Evolutionary conservation across 257 asterid genomes (phyloP).

Genomic region (Solanum corneliomulleri): DNA sequence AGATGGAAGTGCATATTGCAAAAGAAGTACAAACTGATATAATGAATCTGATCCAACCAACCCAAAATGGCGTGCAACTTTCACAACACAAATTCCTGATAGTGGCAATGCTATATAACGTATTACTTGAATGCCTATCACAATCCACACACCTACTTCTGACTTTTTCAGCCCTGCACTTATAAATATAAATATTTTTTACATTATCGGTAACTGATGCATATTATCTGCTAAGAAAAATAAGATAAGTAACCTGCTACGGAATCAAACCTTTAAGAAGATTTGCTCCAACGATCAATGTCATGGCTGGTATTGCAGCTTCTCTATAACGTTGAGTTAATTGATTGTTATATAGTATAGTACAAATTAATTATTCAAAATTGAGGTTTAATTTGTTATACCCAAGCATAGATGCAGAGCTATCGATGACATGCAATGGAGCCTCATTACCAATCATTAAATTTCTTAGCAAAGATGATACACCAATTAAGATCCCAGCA

Average conservation of each 20-base stretch:
- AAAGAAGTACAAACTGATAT: slow-evolving; percentile 23
- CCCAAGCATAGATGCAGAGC: slow-evolving; percentile 9
- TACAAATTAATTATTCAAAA: neutral
- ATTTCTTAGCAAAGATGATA: neutral
- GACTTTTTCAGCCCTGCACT: slow-evolving; percentile 18
- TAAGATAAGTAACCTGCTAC: too few species aligned
- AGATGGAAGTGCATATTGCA: slow-evolving; percentile 28
- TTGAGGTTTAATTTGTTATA: neutral
- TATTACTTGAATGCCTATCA: slow-evolving; percentile 13
- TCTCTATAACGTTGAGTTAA: neutral
- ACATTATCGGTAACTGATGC: neutral
- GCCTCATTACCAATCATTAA: slow-evolving; percentile 2
- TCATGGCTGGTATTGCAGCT: slow-evolving; percentile 14
- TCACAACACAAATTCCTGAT: slow-evolving; percentile 13
- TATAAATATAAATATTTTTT: neutral
- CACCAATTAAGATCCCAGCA: slow-evolving; percentile 2
- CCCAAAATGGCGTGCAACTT: slow-evolving; percentile 13
- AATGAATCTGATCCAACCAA: slow-evolving; percentile 26
- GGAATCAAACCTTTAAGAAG: slow-evolving; percentile 6
- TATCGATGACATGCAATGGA: slow-evolving; percentile 6
- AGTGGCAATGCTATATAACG: slow-evolving; percentile 15
- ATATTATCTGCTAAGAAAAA: too few species aligned
- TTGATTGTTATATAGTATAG: too few species aligned
- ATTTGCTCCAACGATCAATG: slow-evolving; percentile 18
- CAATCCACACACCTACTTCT: neutral